phyloP scores from a whole-genome alignment of 805 yeast species.

The Lachancea waltii region DNA sequence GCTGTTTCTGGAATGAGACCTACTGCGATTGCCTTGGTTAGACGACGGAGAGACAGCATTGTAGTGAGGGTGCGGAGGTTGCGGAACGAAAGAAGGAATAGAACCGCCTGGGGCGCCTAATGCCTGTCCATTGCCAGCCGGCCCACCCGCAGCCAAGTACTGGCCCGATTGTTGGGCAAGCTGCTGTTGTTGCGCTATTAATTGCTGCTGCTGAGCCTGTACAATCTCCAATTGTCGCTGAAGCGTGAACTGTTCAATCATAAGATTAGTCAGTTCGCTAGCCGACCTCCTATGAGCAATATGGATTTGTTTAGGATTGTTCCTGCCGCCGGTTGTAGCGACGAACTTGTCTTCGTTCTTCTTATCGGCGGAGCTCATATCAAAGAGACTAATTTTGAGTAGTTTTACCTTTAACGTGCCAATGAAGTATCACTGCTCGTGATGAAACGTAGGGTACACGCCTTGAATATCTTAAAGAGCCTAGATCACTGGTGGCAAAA shows the following conservation, averaged over 20 bases:
- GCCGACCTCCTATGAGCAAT: constrained; percentile 97
- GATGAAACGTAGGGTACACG: too few relatives aligned
- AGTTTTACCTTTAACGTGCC: too few relatives aligned
- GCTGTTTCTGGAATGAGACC: constrained; percentile 33
- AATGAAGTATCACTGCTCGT: too few relatives aligned
- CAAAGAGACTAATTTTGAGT: too few relatives aligned
- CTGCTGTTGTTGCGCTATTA: constrained; percentile 34
- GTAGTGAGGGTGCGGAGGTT: constrained; percentile 28
- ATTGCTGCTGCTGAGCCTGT: constrained; percentile 87
- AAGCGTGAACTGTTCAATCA: constrained; percentile 81
- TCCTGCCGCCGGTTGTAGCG: constrained; percentile 33
- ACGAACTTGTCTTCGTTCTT: constrained; percentile 18
- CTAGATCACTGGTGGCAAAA: constrained; percentile 1
- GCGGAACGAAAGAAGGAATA: constrained; percentile 24
- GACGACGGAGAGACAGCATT: constrained; percentile 6
- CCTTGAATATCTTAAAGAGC: too few relatives aligned
- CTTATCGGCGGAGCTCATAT: constrained; percentile 2
- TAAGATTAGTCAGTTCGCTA: constrained; percentile 85
- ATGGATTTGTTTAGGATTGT: constrained; percentile 59
- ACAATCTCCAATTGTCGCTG: constrained; percentile 90
- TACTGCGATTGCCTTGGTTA: constrained; percentile 22
- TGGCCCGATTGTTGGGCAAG: constrained; percentile 54
- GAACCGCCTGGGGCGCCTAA: constrained; percentile 17
- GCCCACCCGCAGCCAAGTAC: constrained; percentile 35
- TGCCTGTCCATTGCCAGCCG: constrained; percentile 23